Evolutionary conservation across 345 rosid genomes (phyloP), one percentile per base, ranked within the genome.

Genomic region (Microthlaspi erraticum): DNA sequence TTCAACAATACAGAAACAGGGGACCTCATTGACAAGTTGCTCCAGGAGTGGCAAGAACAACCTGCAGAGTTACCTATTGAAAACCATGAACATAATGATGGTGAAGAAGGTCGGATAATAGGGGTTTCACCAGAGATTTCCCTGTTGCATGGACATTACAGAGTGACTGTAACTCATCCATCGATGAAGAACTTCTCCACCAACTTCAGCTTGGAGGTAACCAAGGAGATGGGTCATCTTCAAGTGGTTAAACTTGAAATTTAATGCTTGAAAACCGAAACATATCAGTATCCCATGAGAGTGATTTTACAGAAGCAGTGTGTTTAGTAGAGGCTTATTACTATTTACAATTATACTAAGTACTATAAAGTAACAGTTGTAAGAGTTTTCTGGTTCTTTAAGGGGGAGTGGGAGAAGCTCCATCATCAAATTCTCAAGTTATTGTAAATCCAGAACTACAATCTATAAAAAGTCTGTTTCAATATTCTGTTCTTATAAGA

Each of bases 21-120:
- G 26, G 81, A 85, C 55, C 82, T 84, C 33, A 84, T 85, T 38
- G 92, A 91, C 82, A 83, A 75, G 78, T 67, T 91, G 52, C 80
- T 88, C 6, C 8, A 64, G 0, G 85, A 84, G 72, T 84, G 88
- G 94, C 79, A 54, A 62, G 65, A 77, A 36, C 33, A 53, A 48
- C 58, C 60, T 38, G 38, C 10, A 29, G 44, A 60, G 52, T n/a
- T 33, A 23, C 8, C 48, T 34, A 11, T 55, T 10, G 7, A 33
- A 19, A 3, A 33, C 26, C 11, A 68, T 20, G 64, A 68, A 20
- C 32, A 58, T 18, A 13, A 39, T 56, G 68, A 43, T 62, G 34
- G 56, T 33, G 86, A 85, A 32, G 64, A 56, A 6, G 78, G 48
- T 46, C 48, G 29, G 46, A 45, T 37, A 37, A 57, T 46, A 14